Percentiles rank a stretch among this genome's conserved stretches.
phyloP scores from a whole-genome alignment of 2,329 filamentous ascomycete genomes.

The Colletotrichum neosansevieriae region DNA sequence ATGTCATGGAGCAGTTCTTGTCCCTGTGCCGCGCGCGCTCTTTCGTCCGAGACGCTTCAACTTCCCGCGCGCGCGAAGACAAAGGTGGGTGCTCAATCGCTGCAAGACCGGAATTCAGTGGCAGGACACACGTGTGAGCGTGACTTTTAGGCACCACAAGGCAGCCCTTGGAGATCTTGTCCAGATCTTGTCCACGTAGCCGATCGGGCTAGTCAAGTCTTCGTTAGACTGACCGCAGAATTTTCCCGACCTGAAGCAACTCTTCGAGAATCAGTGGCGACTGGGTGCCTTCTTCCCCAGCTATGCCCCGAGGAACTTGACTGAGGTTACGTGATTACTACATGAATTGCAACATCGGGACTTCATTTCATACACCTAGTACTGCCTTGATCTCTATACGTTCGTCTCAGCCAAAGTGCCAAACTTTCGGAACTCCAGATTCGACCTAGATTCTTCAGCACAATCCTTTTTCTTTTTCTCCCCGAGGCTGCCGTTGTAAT shows the following conservation, averaged over 20 bases:
- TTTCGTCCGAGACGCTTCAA: too few relatives aligned
- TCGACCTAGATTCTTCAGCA: too few relatives aligned
- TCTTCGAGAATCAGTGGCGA: too few relatives aligned
- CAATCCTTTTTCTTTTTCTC: too few relatives aligned
- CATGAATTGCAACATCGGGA: constrained; percentile 9
- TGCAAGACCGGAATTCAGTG: not conserved
- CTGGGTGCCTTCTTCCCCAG: not conserved
- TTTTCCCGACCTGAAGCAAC: not conserved
- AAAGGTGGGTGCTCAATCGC: not conserved
- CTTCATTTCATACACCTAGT: not conserved
- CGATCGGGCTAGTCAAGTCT: not conserved
- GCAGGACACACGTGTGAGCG: not conserved
- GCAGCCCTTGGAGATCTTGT: not conserved
- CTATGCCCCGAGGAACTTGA: not conserved
- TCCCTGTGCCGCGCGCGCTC: constrained; percentile 2
- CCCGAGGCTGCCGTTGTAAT: too few relatives aligned
- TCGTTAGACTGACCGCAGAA: not conserved
- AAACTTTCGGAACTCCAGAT: too few relatives aligned
- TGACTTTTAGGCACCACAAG: not conserved
- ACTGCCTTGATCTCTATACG: not conserved
- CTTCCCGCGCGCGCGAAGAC: constrained; percentile 1
- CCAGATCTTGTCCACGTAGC: constrained; percentile 10
- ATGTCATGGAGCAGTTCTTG: not conserved
- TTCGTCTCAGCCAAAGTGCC: too few relatives aligned
- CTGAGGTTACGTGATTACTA: not conserved